These are phyloP conservation scores for Calonectria ilicicola DNA, from an alignment of 2,329 filamentous ascomycete species.

Conservation along the genomic window DNA sequence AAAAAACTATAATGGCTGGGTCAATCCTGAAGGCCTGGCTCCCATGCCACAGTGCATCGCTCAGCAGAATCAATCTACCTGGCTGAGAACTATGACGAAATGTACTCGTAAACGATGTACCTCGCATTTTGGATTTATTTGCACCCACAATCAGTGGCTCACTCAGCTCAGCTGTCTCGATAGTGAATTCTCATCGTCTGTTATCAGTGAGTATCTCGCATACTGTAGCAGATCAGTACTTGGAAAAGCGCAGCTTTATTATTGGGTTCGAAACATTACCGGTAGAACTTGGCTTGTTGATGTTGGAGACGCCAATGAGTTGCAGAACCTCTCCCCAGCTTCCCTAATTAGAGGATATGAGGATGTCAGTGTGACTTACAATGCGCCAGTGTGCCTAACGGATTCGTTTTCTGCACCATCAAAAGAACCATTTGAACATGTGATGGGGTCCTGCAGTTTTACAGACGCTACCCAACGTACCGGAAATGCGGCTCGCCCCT, in stretches of 20 bases:
- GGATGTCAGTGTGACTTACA: background rate
- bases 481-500: slow-evolving; percentile 29
- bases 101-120: slow-evolving; percentile 29
- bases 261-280: slow-evolving; percentile 13
- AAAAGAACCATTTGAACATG: slow-evolving; percentile 10
- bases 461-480: background rate
- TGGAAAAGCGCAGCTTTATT: slow-evolving; percentile 24
- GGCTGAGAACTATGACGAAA: slow-evolving; percentile 27
- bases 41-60: slow-evolving; percentile 34
- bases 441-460: slow-evolving; percentile 26
- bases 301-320: slow-evolving; percentile 12
- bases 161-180: slow-evolving; percentile 30
- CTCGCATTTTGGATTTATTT: slow-evolving; percentile 25
- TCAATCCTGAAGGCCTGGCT: slow-evolving; percentile 25
- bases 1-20: slow-evolving; percentile 20
- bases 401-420: background rate
- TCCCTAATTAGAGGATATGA: slow-evolving; percentile 15
- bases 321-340: slow-evolving; percentile 4
- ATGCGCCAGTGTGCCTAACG: slow-evolving; percentile 25
- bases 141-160: slow-evolving; percentile 30
- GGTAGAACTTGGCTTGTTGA: slow-evolving; percentile 30
- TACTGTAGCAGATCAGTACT: slow-evolving; percentile 32
- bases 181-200: slow-evolving; percentile 17
- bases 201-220: background rate
- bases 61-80: slow-evolving; percentile 23